phyloP scores from a whole-genome alignment of 2,329 filamentous ascomycete genomes.

The Stagonosporopsis tanaceti region DNA sequence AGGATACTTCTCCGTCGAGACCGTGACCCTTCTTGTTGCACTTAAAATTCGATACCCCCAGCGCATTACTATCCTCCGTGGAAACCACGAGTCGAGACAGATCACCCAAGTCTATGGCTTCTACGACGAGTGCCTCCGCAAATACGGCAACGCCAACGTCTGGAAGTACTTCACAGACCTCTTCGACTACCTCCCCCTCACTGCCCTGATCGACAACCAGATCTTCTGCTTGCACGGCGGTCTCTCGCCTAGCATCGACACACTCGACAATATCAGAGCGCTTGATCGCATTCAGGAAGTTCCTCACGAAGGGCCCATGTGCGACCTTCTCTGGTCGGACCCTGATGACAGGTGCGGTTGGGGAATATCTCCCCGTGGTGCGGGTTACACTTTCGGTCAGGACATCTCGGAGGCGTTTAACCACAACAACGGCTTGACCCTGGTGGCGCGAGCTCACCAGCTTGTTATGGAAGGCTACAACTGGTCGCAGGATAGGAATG shows the following conservation, averaged over 20 bases:
- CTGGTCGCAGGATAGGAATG: conserved; percentile 98
- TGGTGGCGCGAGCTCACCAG: conserved; percentile 96
- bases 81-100: conserved; percentile 82
- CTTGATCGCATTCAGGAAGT: conserved; percentile 69
- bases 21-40: conserved; percentile 92
- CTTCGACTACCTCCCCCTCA: conserved; percentile 78
- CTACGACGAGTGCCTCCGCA: conserved; percentile 79
- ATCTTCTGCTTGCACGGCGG: conserved; percentile 78
- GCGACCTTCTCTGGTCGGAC: conserved; percentile 82
- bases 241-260: conserved; percentile 75
- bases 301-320: conserved; percentile 79
- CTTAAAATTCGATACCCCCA: conserved; percentile 98
- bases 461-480: conserved; percentile 99
- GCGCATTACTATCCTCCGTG: conserved; percentile 97
- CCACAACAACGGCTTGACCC: conserved; percentile 95
- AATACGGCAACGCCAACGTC: conserved; percentile 79
- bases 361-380: conserved; percentile 94
- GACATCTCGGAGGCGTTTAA: conserved; percentile 99
- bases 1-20: conserved; percentile 99
- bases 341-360: conserved; percentile 96
- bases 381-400: conserved; percentile 94
- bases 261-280: conserved; percentile 72
- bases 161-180: conserved; percentile 83
- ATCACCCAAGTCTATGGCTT: conserved; percentile 83
- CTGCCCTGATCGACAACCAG: conserved; percentile 76